These are phyloP conservation scores for Dalbergia oliveri DNA, from an alignment of 306 rosid genomes.

Conservation along the genomic window DNA sequence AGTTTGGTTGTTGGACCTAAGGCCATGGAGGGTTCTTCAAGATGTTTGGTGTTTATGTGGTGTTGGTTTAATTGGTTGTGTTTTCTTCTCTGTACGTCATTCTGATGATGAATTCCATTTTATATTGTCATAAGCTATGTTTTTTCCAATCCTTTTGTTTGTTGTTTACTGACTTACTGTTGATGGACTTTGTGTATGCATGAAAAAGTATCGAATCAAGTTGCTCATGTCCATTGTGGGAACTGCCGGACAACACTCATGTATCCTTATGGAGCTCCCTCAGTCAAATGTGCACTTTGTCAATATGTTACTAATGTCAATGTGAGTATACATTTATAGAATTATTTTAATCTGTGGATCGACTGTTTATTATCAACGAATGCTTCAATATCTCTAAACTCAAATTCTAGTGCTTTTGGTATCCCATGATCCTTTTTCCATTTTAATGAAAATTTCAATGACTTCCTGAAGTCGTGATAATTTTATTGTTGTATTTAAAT, in stretches of 20 bases:
- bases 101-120: slow-evolving; percentile 39
- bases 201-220: slow-evolving; percentile 68
- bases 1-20: slow-evolving; percentile 33
- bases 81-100: slow-evolving; percentile 28
- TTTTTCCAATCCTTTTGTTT: slow-evolving; percentile 9
- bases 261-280: slow-evolving; percentile 97
- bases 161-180: slow-evolving; percentile 46
- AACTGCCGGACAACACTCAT: slow-evolving; percentile 92
- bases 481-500: slow-evolving; percentile 12
- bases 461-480: slow-evolving; percentile 7
- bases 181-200: slow-evolving; percentile 51
- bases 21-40: slow-evolving; percentile 17
- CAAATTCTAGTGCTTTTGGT: slow-evolving; percentile 7
- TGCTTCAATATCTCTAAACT: not conserved
- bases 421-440: not conserved
- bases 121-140: slow-evolving; percentile 36
- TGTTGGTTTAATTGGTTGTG: slow-evolving; percentile 35
- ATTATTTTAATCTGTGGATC: slow-evolving; percentile 10
- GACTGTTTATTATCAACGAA: slow-evolving; percentile 15
- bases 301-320: slow-evolving; percentile 82
- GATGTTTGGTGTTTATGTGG: slow-evolving; percentile 11
- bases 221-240: slow-evolving; percentile 89
- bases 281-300: slow-evolving; percentile 97
- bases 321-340: slow-evolving; percentile 64
- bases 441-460: slow-evolving; percentile 12